phyloP scores from a whole-genome alignment of 441 rosid genomes.

The Corymbia calophylla region DNA sequence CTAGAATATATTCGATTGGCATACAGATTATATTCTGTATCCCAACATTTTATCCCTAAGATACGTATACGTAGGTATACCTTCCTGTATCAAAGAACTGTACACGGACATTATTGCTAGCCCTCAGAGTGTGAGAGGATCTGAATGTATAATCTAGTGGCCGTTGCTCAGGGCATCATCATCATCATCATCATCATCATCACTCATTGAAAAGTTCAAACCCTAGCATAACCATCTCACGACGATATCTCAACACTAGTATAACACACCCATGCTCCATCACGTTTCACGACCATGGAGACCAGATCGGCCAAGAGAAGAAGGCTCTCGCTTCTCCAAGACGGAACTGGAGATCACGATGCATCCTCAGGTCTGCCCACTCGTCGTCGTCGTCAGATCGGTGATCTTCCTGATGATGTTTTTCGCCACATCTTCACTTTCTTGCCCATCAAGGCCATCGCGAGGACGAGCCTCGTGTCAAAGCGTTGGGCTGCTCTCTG shows the following conservation, averaged over 20 bases:
- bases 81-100: not conserved
- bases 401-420: slow-evolving; percentile 58
- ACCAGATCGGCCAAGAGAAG: slow-evolving; percentile 62
- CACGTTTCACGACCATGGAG: slow-evolving; percentile 33
- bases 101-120: not conserved
- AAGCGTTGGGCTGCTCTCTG: slow-evolving; percentile 65
- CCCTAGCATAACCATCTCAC: not conserved
- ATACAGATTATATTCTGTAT: not conserved
- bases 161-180: not conserved
- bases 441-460: slow-evolving; percentile 54
- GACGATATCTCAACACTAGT: not conserved
- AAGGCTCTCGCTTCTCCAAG: slow-evolving; percentile 19
- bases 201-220: slow-evolving; percentile 3
- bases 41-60: not conserved
- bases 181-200: not conserved
- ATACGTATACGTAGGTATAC: not conserved
- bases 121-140: not conserved
- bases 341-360: not conserved
- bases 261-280: slow-evolving; percentile 20
- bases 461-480: slow-evolving; percentile 44
- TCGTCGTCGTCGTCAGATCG: slow-evolving; percentile 35
- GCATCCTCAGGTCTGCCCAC: not conserved
- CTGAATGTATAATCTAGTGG: not conserved
- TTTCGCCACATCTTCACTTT: slow-evolving; percentile 52
- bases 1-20: not conserved